Conservation (phyloP, 108 stramenopile genomes). For the Cafeteria roenbergensis region DNA sequence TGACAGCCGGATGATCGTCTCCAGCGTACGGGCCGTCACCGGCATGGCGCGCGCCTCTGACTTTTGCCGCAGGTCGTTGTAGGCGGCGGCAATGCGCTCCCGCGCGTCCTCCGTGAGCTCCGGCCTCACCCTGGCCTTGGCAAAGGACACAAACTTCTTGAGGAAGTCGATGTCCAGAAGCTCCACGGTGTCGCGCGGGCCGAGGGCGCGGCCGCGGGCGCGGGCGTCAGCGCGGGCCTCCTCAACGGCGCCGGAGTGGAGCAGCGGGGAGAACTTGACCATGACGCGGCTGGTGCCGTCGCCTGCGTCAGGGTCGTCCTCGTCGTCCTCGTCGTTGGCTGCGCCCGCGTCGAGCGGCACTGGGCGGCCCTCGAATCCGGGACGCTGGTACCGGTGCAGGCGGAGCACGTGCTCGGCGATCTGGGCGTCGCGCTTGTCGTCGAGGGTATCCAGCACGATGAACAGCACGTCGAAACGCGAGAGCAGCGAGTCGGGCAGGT, state of each 20-base stretch:
- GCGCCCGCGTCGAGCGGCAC: conserved; percentile 43
- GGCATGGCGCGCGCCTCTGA: conserved; percentile 49
- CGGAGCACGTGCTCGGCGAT: conserved; percentile 87
- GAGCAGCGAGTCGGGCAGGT: conserved; percentile 90
- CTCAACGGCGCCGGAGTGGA: conserved; percentile 21
- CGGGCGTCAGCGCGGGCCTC: not conserved
- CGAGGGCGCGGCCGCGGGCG: too few relatives aligned
- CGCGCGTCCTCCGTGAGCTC: conserved; percentile 75
- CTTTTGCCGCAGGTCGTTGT: conserved; percentile 82
- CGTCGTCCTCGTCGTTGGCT: conserved; percentile 63
- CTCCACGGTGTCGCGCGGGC: conserved; percentile 26
- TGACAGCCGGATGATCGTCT: conserved; percentile 90
- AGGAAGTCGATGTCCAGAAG: conserved; percentile 80
- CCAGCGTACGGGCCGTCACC: conserved; percentile 88
- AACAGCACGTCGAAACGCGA: conserved; percentile 98
- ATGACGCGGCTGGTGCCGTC: conserved; percentile 25
- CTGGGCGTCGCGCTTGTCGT: conserved; percentile 74
- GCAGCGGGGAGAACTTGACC: conserved; percentile 20
- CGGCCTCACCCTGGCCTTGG: conserved; percentile 74
- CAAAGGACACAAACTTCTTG: conserved; percentile 89
- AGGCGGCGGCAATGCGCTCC: conserved; percentile 80
- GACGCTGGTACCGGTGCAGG: conserved; percentile 75
- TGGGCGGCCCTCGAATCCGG: conserved; percentile 51
- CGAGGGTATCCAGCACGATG: conserved; percentile 92
- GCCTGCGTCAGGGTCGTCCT: conserved; percentile 32